A percentile compares a stretch with the other conserved stretches of the same genome.
Evolutionary conservation across 768 basidiomycete species (phyloP).

Genomic region (Panellus pusillus): DNA sequence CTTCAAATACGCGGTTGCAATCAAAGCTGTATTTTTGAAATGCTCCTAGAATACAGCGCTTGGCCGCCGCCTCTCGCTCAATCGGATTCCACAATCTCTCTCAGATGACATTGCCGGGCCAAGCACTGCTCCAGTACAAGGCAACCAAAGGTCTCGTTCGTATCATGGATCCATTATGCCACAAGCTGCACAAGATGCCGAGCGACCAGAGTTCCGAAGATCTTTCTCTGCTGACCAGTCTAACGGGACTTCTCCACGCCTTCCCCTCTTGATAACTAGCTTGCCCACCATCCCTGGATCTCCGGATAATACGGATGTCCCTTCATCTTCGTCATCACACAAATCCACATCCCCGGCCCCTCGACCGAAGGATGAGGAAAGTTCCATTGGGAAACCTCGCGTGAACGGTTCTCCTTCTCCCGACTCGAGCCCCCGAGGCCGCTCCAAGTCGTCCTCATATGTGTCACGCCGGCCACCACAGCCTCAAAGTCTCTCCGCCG

Average conservation of each 20-base stretch:
- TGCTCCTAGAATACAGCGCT: conserved; percentile 65
- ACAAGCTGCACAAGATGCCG: conserved; percentile 27
- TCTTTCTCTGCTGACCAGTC: conserved; percentile 29
- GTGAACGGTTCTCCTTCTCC: conserved; percentile 29
- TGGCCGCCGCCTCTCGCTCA: conserved; percentile 65
- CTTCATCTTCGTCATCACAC: conserved; percentile 51
- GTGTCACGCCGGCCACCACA: conserved; percentile 53
- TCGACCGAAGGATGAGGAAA: conserved; percentile 35
- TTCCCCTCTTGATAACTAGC: conserved; percentile 38
- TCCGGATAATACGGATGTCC: conserved; percentile 62
- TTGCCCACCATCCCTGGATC: conserved; percentile 71
- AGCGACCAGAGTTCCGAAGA: conserved; percentile 27
- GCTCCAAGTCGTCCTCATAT: conserved; percentile 56
- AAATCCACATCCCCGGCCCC: conserved; percentile 38
- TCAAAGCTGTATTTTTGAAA: not conserved
- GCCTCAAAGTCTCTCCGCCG: conserved; percentile 73
- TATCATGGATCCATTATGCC: conserved; percentile 34
- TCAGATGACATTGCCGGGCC: conserved; percentile 22
- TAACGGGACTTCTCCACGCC: conserved; percentile 28
- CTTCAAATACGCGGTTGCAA: conserved; percentile 17
- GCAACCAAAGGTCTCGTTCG: conserved; percentile 37
- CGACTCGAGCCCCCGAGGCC: conserved; percentile 45
- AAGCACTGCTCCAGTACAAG: conserved; percentile 29
- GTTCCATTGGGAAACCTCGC: conserved; percentile 31
- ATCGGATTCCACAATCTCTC: conserved; percentile 41